phyloP scores from a whole-genome alignment of 768 basidiomycete genomes.

The Calvatia gigantea region DNA sequence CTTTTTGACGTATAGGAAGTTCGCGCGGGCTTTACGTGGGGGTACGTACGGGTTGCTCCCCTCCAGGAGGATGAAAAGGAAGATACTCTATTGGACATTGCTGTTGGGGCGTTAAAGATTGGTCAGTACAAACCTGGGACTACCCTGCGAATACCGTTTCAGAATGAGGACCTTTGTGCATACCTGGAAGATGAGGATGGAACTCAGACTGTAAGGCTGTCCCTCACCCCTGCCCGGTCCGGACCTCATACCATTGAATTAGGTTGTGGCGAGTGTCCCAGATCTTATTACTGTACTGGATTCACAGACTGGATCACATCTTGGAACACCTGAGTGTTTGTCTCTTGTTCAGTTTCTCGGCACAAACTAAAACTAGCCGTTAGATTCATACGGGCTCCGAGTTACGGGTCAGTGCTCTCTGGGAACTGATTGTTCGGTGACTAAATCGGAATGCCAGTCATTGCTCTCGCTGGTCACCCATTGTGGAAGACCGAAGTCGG shows the following conservation, averaged over 20 bases:
- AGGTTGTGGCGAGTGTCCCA: conserved; percentile 56
- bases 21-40: conserved; percentile 33
- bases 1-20: conserved; percentile 28
- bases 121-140: conserved; percentile 19
- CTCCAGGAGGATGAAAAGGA: conserved; percentile 29
- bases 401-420: conserved; percentile 41
- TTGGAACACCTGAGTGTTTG: conserved; percentile 55
- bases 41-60: conserved; percentile 26
- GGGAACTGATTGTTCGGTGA: not conserved
- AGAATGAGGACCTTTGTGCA: conserved; percentile 59
- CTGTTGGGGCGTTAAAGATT: not conserved
- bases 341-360: not conserved
- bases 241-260: not conserved
- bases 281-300: conserved; percentile 66
- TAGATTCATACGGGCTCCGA: conserved; percentile 53
- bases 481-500: conserved; percentile 51
- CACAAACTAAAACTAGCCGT: not conserved
- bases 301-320: conserved; percentile 54
- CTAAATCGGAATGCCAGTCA: conserved; percentile 17
- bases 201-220: conserved; percentile 17
- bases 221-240: not conserved
- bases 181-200: conserved; percentile 33
- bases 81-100: conserved; percentile 14
- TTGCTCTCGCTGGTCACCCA: conserved; percentile 43
- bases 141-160: conserved; percentile 51